phyloP scores from a whole-genome alignment of 176 grass and related monocot genomes.

The Melocanna baccifera region DNA sequence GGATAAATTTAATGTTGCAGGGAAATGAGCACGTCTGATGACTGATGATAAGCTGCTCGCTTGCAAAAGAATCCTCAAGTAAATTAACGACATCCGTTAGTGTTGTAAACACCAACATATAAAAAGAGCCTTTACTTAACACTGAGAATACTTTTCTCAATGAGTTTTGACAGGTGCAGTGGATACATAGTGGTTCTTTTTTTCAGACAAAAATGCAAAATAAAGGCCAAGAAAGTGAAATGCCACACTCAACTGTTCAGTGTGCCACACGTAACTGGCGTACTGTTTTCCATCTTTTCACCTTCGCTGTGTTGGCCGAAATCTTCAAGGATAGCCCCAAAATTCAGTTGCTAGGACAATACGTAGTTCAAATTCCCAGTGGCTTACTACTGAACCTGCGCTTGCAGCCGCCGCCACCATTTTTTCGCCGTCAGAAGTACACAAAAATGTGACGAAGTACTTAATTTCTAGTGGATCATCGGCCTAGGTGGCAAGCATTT shows the following conservation, averaged over 20 bases:
- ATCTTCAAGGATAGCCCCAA: not conserved
- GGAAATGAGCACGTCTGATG: not conserved
- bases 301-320: not conserved
- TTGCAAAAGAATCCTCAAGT: not conserved
- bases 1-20: too few species aligned
- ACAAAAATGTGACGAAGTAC: not conserved
- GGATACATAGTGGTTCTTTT: not conserved
- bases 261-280: constrained; percentile 2
- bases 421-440: not conserved
- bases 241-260: not conserved
- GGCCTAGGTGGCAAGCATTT: not conserved
- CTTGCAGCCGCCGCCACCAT: not conserved
- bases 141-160: not conserved
- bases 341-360: not conserved
- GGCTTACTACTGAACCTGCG: not conserved
- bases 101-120: constrained; percentile 2
- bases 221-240: constrained; percentile 22
- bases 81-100: not conserved
- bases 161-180: not conserved
- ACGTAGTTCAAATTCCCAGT: not conserved
- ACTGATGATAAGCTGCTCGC: not conserved
- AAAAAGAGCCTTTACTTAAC: not conserved
- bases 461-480: not conserved
- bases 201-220: not conserved
- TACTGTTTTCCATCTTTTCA: constrained; percentile 5